Evolutionary conservation across 768 basidiomycete species (phyloP).

Genomic region (Serpula lacrymans): DNA sequence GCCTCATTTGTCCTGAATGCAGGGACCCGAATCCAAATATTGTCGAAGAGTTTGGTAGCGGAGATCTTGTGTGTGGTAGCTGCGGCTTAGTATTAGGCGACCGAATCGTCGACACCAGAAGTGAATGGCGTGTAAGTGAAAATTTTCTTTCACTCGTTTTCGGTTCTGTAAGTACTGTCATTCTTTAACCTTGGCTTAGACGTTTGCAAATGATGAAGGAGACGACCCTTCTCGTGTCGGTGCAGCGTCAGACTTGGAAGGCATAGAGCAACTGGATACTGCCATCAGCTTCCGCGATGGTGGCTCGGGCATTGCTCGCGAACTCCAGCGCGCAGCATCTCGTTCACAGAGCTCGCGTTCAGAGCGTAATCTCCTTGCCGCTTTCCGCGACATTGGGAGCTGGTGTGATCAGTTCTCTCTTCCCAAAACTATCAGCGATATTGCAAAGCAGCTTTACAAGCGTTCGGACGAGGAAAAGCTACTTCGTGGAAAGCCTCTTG

Average conservation of each 20-base stretch:
- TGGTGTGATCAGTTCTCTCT: slow-evolving; percentile 97
- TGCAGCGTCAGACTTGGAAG: slow-evolving; percentile 92
- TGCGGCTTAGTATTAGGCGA: slow-evolving; percentile 96
- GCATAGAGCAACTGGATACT: slow-evolving; percentile 92
- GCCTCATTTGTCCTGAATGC: slow-evolving; percentile 94
- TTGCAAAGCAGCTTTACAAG: slow-evolving; percentile 96
- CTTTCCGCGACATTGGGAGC: slow-evolving; percentile 87
- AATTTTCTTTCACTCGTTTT: slow-evolving; percentile 9
- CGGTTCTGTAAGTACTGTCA: slow-evolving; percentile 15
- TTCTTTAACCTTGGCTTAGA: slow-evolving; percentile 46
- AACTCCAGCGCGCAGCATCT: slow-evolving; percentile 89
- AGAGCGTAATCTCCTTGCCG: slow-evolving; percentile 81
- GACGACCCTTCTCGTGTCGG: slow-evolving; percentile 99
- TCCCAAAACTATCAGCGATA: slow-evolving; percentile 90
- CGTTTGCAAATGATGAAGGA: slow-evolving; percentile 99
- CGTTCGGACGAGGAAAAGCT: slow-evolving; percentile 95
- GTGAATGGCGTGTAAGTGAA: slow-evolving; percentile 90
- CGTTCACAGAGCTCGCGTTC: slow-evolving; percentile 75
- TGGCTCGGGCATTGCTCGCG: slow-evolving; percentile 86
- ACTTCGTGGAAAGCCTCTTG: slow-evolving; percentile 84
- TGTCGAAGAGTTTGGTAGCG: slow-evolving; percentile 95
- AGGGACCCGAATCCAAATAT: slow-evolving; percentile 91
- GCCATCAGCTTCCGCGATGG: slow-evolving; percentile 95
- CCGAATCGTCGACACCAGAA: slow-evolving; percentile 93
- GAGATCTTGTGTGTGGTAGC: slow-evolving; percentile 92